Conservation (phyloP, 129 eudicot genomes). For the Lonicera japonica region DNA sequence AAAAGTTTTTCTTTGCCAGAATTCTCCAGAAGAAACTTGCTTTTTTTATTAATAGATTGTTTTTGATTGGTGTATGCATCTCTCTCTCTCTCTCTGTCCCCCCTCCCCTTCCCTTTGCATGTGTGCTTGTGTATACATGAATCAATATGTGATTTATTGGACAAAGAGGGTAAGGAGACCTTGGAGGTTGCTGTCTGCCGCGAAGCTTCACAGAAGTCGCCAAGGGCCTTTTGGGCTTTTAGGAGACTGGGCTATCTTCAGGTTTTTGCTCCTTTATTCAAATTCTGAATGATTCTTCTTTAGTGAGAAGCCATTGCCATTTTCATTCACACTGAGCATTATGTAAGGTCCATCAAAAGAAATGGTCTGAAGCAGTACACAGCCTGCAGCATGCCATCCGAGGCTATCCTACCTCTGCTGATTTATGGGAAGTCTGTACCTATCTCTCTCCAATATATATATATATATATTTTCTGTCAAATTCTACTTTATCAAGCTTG, state of each 20-base stretch:
- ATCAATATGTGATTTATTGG: slow-evolving; percentile 81
- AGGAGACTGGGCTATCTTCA: slow-evolving; percentile 81
- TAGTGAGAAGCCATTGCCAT: not conserved
- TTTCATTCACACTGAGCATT: slow-evolving; percentile 1
- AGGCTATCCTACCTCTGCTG: slow-evolving; percentile 92
- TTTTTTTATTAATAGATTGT: not conserved
- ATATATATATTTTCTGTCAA: slow-evolving; percentile 5
- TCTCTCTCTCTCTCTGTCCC: no score
- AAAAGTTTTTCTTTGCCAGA: no score
- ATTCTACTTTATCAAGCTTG: not conserved
- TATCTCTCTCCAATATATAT: not conserved
- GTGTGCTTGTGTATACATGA: slow-evolving; percentile 61
- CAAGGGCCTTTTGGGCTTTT: slow-evolving; percentile 98
- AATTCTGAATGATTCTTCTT: not conserved
- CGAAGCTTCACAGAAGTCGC: slow-evolving; percentile 82
- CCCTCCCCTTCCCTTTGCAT: no score
- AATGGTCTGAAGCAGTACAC: slow-evolving; percentile 85
- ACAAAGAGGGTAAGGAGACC: slow-evolving; percentile 77
- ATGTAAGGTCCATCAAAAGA: slow-evolving; percentile 67
- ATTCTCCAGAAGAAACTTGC: no score
- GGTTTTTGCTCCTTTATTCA: slow-evolving; percentile 29
- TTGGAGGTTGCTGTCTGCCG: slow-evolving; percentile 73
- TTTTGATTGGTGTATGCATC: not conserved
- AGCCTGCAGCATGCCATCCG: slow-evolving; percentile 96
- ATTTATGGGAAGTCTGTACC: slow-evolving; percentile 84